Evolutionary conservation across 495 filamentous ascomycete genomes (phyloP).

Genomic region (Penicillium ochrochloron): DNA sequence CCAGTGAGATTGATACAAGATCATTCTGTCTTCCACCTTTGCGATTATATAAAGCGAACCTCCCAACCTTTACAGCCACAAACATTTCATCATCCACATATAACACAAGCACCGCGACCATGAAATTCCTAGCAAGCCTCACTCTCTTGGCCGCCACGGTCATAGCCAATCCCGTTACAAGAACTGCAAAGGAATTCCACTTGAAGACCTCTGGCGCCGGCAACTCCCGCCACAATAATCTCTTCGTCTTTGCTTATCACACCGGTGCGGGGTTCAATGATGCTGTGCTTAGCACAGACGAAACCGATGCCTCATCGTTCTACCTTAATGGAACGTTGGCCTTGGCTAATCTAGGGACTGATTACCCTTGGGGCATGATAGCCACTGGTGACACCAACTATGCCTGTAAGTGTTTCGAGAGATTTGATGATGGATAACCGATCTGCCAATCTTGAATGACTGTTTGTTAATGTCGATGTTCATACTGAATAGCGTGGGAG

Average conservation of each 20-base stretch:
- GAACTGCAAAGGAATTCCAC: conserved; percentile 39
- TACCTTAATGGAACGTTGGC: conserved; percentile 49
- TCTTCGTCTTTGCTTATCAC: conserved; percentile 55
- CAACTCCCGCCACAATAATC: conserved; percentile 42
- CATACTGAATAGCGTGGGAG: conserved; percentile 41
- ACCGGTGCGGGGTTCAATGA: conserved; percentile 54
- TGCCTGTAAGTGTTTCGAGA: conserved; percentile 25
- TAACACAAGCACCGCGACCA: conserved; percentile 15
- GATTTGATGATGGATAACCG: neutral
- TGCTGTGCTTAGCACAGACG: conserved; percentile 41
- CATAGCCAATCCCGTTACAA: conserved; percentile 29
- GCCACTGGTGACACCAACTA: conserved; percentile 32
- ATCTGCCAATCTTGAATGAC: neutral
- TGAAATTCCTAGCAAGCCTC: conserved; percentile 43
- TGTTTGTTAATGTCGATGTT: conserved; percentile 2
- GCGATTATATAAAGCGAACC: conserved; percentile 4
- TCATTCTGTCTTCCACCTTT: neutral
- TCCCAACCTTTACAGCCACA: neutral
- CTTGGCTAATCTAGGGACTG: conserved; percentile 18
- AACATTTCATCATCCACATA: neutral
- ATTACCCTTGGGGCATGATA: conserved; percentile 42
- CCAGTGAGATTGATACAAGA: conserved; percentile 11
- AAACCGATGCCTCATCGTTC: conserved; percentile 30
- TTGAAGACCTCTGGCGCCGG: conserved; percentile 46
- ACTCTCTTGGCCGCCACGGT: conserved; percentile 35